A percentile compares a stretch with the other conserved stretches of the same genome.
These are phyloP conservation scores for Jackrogersella minutella DNA, from an alignment of 495 filamentous ascomycete species.

Conservation along the genomic window DNA sequence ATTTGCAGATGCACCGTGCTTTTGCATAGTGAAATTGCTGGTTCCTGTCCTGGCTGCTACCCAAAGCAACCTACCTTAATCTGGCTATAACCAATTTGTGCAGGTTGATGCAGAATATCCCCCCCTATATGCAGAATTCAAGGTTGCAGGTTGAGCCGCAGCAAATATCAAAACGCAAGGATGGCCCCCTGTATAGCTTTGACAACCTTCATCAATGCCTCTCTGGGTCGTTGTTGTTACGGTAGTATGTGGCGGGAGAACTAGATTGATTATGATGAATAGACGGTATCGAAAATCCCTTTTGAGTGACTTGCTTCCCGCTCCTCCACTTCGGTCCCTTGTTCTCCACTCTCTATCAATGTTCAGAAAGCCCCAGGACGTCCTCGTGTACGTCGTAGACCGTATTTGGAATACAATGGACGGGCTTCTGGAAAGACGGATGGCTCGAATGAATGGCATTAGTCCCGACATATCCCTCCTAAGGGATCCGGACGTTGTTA, in stretches of 20 bases:
- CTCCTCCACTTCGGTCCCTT: slow-evolving; percentile 43
- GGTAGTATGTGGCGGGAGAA: neutral
- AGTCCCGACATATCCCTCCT: slow-evolving; percentile 27
- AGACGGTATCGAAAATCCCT: slow-evolving; percentile 31
- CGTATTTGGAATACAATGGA: slow-evolving; percentile 23
- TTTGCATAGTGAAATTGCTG: slow-evolving; percentile 8
- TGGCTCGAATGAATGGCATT: slow-evolving; percentile 27
- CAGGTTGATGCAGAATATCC: slow-evolving; percentile 14
- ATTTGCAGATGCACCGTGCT: slow-evolving; percentile 13
- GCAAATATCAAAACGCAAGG: slow-evolving; percentile 13
- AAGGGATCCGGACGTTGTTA: neutral
- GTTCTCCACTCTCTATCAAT: slow-evolving; percentile 42
- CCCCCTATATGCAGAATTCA: slow-evolving; percentile 5
- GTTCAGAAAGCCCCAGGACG: slow-evolving; percentile 8
- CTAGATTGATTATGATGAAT: slow-evolving; percentile 9
- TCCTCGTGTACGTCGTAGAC: slow-evolving; percentile 22
- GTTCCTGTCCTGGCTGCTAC: neutral
- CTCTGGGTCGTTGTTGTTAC: neutral
- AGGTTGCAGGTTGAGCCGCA: slow-evolving; percentile 32
- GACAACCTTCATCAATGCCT: slow-evolving; percentile 11
- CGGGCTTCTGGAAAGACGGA: slow-evolving; percentile 17
- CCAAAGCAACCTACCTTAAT: slow-evolving; percentile 4
- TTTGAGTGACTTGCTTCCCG: slow-evolving; percentile 46
- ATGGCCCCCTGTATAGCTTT: slow-evolving; percentile 25
- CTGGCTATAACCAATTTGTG: neutral